Evolutionary conservation across 768 basidiomycete species (phyloP).

Genomic region (Coprinellus micaceus): DNA sequence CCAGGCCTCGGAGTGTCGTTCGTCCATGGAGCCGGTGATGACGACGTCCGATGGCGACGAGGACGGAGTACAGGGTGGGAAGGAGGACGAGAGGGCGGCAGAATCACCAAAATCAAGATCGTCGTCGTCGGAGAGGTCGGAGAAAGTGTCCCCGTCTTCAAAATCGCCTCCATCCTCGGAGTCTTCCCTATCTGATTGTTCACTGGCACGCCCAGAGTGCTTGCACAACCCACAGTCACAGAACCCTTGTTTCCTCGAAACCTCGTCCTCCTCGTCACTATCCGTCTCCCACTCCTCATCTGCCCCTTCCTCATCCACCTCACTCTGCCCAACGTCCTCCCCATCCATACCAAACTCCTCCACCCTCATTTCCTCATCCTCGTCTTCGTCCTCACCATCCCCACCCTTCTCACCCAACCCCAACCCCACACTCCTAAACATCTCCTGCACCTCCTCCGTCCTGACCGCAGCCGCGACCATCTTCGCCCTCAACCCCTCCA

Average conservation of each 20-base stretch:
- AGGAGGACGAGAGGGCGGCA: constrained; percentile 36
- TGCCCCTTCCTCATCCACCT: neutral
- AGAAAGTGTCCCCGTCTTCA: neutral
- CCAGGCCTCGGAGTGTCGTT: constrained; percentile 45
- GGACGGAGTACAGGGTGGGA: neutral
- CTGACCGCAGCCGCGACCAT: constrained; percentile 14
- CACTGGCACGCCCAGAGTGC: neutral
- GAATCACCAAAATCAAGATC: constrained; percentile 34
- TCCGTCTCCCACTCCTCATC: neutral
- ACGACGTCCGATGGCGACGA: constrained; percentile 41
- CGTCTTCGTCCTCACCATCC: constrained; percentile 22
- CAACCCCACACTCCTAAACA: constrained; percentile 15
- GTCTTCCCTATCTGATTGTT: neutral
- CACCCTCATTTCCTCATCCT: constrained; percentile 14
- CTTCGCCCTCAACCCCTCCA: constrained; percentile 8
- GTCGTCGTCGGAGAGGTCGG: constrained; percentile 22
- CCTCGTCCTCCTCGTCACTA: neutral
- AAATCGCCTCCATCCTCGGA: neutral
- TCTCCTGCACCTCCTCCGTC: constrained; percentile 17
- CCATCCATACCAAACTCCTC: constrained; percentile 25
- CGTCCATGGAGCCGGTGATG: constrained; percentile 57
- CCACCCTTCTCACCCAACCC: constrained; percentile 19
- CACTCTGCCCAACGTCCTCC: constrained; percentile 15
- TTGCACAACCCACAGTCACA: neutral
- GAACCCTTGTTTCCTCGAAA: neutral